These are phyloP conservation scores for Fusarium goolgardi DNA, from an alignment of 2,329 filamentous ascomycete species.

Conservation along the genomic window DNA sequence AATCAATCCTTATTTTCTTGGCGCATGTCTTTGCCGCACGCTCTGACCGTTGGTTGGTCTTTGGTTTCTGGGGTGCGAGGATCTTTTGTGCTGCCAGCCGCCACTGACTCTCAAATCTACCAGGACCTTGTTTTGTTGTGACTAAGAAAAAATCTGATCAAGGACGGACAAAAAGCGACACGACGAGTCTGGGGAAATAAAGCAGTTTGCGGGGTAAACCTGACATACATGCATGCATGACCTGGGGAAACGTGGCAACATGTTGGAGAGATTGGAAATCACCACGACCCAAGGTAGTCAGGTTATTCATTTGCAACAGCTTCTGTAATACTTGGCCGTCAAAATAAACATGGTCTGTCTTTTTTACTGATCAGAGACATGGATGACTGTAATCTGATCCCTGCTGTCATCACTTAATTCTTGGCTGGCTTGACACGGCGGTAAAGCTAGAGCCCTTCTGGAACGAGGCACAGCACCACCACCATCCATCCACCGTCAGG, in stretches of 20 bases:
- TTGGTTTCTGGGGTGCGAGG: neutral
- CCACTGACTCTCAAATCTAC: constrained; percentile 3
- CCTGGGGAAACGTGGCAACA: constrained; percentile 6
- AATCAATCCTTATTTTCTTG: neutral
- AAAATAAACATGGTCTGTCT: constrained; percentile 15
- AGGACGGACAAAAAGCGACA: constrained; percentile 15
- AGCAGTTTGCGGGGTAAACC: constrained; percentile 22
- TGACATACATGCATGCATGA: too few relatives aligned
- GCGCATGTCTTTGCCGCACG: constrained; percentile 13
- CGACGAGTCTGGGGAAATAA: constrained; percentile 26
- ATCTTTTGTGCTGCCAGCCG: constrained; percentile 10
- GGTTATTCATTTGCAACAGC: neutral
- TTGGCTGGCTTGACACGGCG: neutral
- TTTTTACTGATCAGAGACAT: constrained; percentile 4
- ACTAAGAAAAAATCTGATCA: constrained; percentile 18
- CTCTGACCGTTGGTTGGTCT: constrained; percentile 8
- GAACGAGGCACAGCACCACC: constrained; percentile 8
- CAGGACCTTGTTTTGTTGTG: constrained; percentile 9
- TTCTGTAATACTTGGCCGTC: neutral
- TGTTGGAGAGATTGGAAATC: neutral
- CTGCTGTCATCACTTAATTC: constrained; percentile 29
- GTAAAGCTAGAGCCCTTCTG: constrained; percentile 23
- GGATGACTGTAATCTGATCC: neutral
- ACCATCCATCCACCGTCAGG: neutral
- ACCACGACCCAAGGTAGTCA: too few relatives aligned